phyloP scores from a whole-genome alignment of 2,329 filamentous ascomycete genomes.

The Claviceps paspali region DNA sequence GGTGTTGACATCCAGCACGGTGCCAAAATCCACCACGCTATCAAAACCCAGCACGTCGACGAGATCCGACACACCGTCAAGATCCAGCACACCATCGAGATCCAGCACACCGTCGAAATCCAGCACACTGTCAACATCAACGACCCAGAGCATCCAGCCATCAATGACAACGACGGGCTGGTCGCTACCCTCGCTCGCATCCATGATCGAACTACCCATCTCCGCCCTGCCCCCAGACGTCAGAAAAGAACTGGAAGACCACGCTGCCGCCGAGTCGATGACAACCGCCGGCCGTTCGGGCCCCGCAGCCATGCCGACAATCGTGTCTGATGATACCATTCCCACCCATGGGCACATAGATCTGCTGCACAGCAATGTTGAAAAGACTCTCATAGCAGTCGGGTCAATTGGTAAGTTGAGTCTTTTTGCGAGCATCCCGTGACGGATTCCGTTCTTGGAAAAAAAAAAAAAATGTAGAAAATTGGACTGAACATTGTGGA shows the following conservation, averaged over 20 bases:
- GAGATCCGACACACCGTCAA: too few relatives aligned
- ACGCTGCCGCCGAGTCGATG: background rate
- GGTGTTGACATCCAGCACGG: too few relatives aligned
- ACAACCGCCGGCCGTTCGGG: background rate
- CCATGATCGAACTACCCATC: slow-evolving; percentile 1
- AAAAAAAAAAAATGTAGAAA: too few relatives aligned
- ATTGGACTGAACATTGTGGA: background rate
- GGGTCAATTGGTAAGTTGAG: slow-evolving; percentile 11
- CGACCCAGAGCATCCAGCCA: background rate
- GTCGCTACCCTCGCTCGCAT: background rate
- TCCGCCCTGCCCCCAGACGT: slow-evolving; percentile 2
- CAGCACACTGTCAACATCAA: slow-evolving; percentile 1
- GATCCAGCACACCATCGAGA: too few relatives aligned
- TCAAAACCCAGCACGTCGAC: too few relatives aligned
- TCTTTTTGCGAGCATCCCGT: background rate
- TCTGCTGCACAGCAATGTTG: slow-evolving; percentile 2
- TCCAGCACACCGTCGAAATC: too few relatives aligned
- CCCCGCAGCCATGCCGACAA: background rate
- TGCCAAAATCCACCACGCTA: too few relatives aligned
- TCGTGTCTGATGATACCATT: background rate
- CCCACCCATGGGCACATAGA: slow-evolving; percentile 2
- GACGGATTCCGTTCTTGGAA: too few relatives aligned
- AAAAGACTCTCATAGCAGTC: slow-evolving; percentile 10
- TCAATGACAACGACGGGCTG: background rate
- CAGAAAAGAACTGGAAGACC: slow-evolving; percentile 4